Conservation (phyloP, 2,329 filamentous ascomycete genomes). For the Fusarium bactridioides region DNA sequence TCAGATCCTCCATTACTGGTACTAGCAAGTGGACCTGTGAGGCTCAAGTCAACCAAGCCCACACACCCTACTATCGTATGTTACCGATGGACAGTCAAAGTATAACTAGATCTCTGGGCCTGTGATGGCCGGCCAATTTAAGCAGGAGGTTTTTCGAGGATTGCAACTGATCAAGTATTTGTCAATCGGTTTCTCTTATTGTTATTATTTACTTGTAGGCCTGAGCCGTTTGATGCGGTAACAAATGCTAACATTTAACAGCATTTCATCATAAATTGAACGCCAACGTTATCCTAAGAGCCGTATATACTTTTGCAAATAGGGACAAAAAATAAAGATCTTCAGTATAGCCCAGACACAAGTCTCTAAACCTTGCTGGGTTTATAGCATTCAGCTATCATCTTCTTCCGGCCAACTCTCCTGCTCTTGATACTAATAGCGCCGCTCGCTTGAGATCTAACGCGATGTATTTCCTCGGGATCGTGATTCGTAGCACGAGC, state of each 20-base stretch:
- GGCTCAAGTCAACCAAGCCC: not conserved
- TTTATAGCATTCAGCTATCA: constrained; percentile 46
- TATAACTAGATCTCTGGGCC: not conserved
- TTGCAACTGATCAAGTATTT: not conserved
- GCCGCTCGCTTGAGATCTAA: constrained; percentile 44
- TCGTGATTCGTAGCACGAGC: constrained; percentile 43
- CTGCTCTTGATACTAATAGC: constrained; percentile 42
- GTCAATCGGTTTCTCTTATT: not conserved
- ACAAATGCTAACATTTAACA: not conserved
- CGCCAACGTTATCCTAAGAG: no score
- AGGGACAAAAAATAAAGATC: not conserved
- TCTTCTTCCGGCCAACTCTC: constrained; percentile 43
- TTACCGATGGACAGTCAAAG: not conserved
- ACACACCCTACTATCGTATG: not conserved
- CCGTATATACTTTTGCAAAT: not conserved
- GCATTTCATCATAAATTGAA: not conserved
- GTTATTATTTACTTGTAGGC: not conserved
- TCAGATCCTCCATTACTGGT: not conserved
- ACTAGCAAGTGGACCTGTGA: not conserved
- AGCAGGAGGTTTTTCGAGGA: not conserved
- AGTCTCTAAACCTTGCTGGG: constrained; percentile 37
- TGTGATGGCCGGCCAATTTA: not conserved
- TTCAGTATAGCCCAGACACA: not conserved
- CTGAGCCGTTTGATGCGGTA: not conserved
- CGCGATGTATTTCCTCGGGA: constrained; percentile 42